Evolutionary conservation across 1,284 basidiomycete species (phyloP).

Genomic region (Paramarasmius palmivorus): DNA sequence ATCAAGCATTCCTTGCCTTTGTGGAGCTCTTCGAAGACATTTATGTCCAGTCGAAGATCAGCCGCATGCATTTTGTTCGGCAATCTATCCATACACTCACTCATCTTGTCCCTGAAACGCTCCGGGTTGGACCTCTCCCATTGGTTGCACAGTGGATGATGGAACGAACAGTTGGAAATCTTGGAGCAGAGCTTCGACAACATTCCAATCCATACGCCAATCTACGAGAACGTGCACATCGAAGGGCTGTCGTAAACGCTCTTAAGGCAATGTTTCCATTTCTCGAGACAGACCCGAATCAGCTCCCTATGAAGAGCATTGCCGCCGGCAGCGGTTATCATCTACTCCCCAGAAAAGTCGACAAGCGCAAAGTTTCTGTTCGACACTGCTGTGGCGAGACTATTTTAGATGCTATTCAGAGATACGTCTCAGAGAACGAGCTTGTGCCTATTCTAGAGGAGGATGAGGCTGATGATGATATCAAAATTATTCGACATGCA

Average conservation of each 20-base stretch:
- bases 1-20: conserved; percentile 15
- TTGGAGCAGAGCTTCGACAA: conserved; percentile 24
- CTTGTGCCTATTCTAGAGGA: no score
- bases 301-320: background rate
- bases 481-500: conserved; percentile 22
- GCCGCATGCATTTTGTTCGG: conserved; percentile 24
- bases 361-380: no score
- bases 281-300: background rate
- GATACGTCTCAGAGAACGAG: no score
- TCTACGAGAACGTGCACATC: conserved; percentile 21
- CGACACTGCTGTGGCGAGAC: no score
- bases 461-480: no score
- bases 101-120: conserved; percentile 21
- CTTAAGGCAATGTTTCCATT: conserved; percentile 10
- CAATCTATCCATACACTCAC: conserved; percentile 21
- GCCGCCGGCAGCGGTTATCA: background rate
- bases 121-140: conserved; percentile 20
- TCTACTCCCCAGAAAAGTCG: background rate
- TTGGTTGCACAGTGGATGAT: conserved; percentile 25
- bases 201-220: conserved; percentile 27
- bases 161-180: conserved; percentile 28
- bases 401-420: no score
- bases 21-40: conserved; percentile 24
- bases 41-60: conserved; percentile 20
- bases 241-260: conserved; percentile 22